Evolutionary conservation across 257 asterid genomes (phyloP).

Genomic region (Solanum tarapatanum): DNA sequence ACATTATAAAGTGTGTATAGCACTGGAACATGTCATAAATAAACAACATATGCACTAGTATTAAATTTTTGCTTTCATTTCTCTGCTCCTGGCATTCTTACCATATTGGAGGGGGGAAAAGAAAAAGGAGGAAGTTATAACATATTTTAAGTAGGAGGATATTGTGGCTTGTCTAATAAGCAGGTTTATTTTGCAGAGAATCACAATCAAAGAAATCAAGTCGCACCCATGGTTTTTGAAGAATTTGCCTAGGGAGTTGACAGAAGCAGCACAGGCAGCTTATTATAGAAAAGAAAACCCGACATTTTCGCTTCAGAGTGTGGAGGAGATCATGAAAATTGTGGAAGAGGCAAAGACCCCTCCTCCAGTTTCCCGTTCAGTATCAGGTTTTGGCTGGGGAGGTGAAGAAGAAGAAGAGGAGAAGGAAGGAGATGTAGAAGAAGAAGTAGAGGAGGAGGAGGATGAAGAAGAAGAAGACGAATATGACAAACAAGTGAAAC

Average conservation of each 20-base stretch:
- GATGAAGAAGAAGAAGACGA: conserved; percentile 55
- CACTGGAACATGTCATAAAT: background rate
- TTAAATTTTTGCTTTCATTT: background rate
- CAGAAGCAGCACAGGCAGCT: conserved; percentile 57
- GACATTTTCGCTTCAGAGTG: conserved; percentile 46
- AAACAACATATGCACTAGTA: background rate
- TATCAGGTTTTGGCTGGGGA: conserved; percentile 73
- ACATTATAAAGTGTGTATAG: background rate
- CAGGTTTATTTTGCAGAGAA: conserved; percentile 37
- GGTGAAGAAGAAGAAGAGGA: conserved; percentile 44
- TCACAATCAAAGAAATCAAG: conserved; percentile 54
- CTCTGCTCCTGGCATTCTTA: background rate
- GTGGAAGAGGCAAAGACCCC: conserved; percentile 62
- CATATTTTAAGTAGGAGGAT: background rate
- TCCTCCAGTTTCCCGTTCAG: conserved; percentile 49
- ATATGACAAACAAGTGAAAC: conserved; percentile 67
- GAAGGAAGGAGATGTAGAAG: conserved; percentile 30
- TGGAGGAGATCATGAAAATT: conserved; percentile 60
- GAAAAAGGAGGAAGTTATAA: background rate
- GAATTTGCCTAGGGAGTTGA: conserved; percentile 69
- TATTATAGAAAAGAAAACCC: conserved; percentile 60
- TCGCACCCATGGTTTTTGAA: conserved; percentile 76
- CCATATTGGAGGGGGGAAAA: background rate
- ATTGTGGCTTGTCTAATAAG: background rate
- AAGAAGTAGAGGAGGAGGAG: conserved; percentile 36